Percentiles rank a stretch among this genome's conserved stretches.
Conservation (phyloP, 2,329 filamentous ascomycete species). For the Trichophyton simii region DNA sequence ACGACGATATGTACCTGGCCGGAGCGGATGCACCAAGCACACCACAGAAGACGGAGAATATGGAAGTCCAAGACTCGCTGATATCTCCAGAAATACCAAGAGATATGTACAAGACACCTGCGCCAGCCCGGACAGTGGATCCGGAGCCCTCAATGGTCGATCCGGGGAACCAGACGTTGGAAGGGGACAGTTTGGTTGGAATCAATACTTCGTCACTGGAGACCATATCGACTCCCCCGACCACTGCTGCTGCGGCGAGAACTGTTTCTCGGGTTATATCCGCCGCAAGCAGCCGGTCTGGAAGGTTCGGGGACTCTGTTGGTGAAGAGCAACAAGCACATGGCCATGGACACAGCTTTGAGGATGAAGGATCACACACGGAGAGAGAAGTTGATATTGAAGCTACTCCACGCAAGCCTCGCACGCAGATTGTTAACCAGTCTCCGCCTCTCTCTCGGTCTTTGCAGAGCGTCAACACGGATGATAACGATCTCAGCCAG, state of each 20-base stretch:
- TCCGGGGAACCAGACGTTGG: constrained; percentile 8
- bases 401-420: constrained; percentile 9
- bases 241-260: constrained; percentile 32
- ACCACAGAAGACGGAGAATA: constrained; percentile 5
- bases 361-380: not conserved
- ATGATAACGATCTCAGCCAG: constrained; percentile 15
- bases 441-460: constrained; percentile 4
- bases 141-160: constrained; percentile 8
- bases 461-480: constrained; percentile 2
- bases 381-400: constrained; percentile 9
- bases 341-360: not conserved
- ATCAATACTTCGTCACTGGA: constrained; percentile 28
- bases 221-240: constrained; percentile 34
- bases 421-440: not conserved
- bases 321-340: not conserved
- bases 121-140: constrained; percentile 11
- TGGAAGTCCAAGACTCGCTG: constrained; percentile 8
- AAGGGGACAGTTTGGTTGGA: constrained; percentile 11
- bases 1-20: constrained; percentile 36
- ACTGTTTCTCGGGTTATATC: constrained; percentile 30
- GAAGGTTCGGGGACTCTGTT: not conserved
- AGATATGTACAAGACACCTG: constrained; percentile 21
- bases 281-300: constrained; percentile 8
- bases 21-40: constrained; percentile 22
- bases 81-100: constrained; percentile 17